Base-by-base conservation (phyloP, 2,329 filamentous ascomycete genomes). In the Taxawa tesnikishii region DNA sequence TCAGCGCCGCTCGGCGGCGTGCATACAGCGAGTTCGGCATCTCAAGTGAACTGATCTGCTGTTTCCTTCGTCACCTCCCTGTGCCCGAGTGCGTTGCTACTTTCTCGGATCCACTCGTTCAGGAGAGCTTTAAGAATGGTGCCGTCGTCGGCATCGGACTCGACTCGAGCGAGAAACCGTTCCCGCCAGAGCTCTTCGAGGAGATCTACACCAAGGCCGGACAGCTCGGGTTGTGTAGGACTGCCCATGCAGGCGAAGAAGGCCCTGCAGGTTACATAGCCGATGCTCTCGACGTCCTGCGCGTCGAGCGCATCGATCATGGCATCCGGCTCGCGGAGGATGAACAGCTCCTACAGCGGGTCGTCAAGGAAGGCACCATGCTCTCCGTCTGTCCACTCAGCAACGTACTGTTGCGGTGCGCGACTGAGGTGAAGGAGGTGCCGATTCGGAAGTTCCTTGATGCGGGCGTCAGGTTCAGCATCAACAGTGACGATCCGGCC, bases 201-300 rank as follows among this genome's bases (percentile, higher is more conserved):
- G 65, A 72, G 23, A 58, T 81, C 23, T 88, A 77, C 47, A 55
- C 50, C 1, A 60, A 64, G 13, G 76, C 72, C 0, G 53, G 57
- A 32, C 52, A 53, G 15, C 59, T 59, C 16, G 70, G 72, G 0
- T 63, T 80, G 31, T 58, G 63, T 16, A 62, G 73, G n/a, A 87
- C 81, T 0, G 74, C 79, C 3, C 81, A 87, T 51, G 79, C 76
- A 3, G 79, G 81, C 32, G 81, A 87, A 52, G 81, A 87, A 49
- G 79, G 77, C 1, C 76, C 79, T 11, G 57, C 75, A 3, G 63
- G 62, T 4, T 83, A 79, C 53, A 76, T 88, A 43, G 56, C 59
- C 15, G 62, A 64, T 15, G 75, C 80, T 2, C 58, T 85, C 25
- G 70, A 79, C 42, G 48, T 63, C 17, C 65, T 84, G 26, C 60